Evolutionary conservation across 768 basidiomycete species (phyloP).

Genomic region (Mycena amicta): DNA sequence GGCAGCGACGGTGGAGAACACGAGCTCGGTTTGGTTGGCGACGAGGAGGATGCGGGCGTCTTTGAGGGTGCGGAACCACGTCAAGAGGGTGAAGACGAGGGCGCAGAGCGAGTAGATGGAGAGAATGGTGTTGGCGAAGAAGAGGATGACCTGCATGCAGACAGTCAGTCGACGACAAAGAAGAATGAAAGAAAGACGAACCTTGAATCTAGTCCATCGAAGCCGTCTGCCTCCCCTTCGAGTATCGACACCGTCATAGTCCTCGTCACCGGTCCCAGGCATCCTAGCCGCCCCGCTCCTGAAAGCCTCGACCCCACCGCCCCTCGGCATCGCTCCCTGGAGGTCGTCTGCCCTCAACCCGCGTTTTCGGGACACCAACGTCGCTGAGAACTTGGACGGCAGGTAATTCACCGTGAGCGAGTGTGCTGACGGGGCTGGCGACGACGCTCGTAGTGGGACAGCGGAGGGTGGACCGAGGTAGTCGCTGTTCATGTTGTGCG

Average conservation of each 20-base stretch:
- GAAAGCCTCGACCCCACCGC: constrained; percentile 64
- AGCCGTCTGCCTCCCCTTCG: not conserved
- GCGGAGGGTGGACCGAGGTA: constrained; percentile 36
- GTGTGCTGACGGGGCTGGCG: constrained; percentile 6
- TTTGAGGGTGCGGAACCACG: constrained; percentile 8
- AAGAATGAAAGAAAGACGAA: not conserved
- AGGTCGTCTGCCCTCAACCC: not conserved
- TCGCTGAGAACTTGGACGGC: constrained; percentile 58
- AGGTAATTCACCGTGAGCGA: constrained; percentile 62
- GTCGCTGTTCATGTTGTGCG: constrained; percentile 24
- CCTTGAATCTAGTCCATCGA: constrained; percentile 22
- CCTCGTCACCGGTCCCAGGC: constrained; percentile 44
- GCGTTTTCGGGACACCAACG: constrained; percentile 35
- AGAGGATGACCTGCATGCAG: constrained; percentile 10
- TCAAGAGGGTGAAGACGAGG: constrained; percentile 17
- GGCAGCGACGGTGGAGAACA: constrained; percentile 36
- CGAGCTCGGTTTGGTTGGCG: constrained; percentile 36
- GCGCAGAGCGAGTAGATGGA: constrained; percentile 8
- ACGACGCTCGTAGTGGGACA: constrained; percentile 28
- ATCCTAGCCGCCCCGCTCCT: constrained; percentile 45
- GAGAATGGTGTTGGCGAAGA: constrained; percentile 14
- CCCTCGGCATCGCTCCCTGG: constrained; percentile 31
- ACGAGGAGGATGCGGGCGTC: constrained; percentile 29
- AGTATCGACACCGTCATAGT: constrained; percentile 40
- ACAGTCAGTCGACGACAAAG: not conserved